phyloP scores from a whole-genome alignment of 371 early-diverging fungal genomes.

The Funneliformis caledonium region DNA sequence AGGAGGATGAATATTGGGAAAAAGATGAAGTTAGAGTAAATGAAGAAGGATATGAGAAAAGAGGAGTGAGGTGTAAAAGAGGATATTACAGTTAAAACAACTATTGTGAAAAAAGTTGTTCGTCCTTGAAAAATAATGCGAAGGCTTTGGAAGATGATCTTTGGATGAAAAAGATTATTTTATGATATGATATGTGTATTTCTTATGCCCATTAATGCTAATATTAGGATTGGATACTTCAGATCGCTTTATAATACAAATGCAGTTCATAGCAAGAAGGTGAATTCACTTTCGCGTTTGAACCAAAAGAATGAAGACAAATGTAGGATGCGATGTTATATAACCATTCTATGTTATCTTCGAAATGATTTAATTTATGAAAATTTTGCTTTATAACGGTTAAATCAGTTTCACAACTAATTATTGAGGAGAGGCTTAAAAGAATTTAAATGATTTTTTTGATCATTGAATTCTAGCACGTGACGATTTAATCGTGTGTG shows the following conservation, averaged over 20 bases:
- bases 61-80: conserved; percentile 8
- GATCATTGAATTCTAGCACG: not conserved
- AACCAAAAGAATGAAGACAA: not conserved
- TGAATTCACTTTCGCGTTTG: not conserved
- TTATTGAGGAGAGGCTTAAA: not conserved
- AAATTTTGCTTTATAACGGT: not conserved
- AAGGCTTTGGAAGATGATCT: conserved; percentile 30
- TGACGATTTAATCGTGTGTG: too few relatives aligned
- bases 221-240: not conserved
- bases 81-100: not conserved
- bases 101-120: conserved; percentile 10
- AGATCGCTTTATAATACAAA: conserved; percentile 17
- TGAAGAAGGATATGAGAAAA: conserved; percentile 39
- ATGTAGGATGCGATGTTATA: not conserved
- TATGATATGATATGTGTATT: not conserved
- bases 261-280: conserved; percentile 12
- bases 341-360: not conserved
- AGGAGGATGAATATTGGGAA: conserved; percentile 45
- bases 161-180: conserved; percentile 33
- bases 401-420: not conserved
- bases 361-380: not conserved
- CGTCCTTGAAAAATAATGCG: not conserved
- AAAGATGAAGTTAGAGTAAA: conserved; percentile 44
- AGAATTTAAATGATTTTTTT: conserved; percentile 9
- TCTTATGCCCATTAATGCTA: too few relatives aligned